Evolutionary conservation across 1,284 basidiomycete species (phyloP).

Genomic region (Ceratobasidium sp.): DNA sequence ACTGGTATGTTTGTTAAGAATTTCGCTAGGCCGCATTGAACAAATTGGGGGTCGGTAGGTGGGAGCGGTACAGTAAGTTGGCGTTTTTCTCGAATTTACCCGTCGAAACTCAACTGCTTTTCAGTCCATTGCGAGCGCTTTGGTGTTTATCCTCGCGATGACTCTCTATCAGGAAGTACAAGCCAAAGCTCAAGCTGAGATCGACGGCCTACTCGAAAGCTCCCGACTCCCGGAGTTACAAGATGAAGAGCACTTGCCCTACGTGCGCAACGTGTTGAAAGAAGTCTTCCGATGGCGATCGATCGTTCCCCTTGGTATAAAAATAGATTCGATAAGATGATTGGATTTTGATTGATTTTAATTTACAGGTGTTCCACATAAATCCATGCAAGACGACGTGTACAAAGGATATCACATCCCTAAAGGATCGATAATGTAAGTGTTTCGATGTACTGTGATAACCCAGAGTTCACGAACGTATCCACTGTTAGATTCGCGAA

Average conservation of each 20-base stretch:
- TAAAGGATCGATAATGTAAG: conserved; percentile 48
- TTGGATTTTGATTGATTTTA: no score
- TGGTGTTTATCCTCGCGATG: conserved; percentile 45
- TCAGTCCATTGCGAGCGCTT: conserved; percentile 16
- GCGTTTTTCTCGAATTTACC: no score
- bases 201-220: conserved; percentile 51
- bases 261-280: conserved; percentile 11
- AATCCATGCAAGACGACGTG: not conserved
- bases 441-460: conserved; percentile 43
- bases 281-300: conserved; percentile 10
- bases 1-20: no score
- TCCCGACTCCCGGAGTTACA: conserved; percentile 29
- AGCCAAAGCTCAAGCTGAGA: conserved; percentile 50
- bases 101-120: not conserved
- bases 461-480: not conserved
- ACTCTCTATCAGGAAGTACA: conserved; percentile 49
- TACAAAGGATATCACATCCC: conserved; percentile 50
- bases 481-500: not conserved
- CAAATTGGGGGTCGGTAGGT: no score
- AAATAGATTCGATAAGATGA: no score
- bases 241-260: conserved; percentile 25
- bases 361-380: conserved; percentile 16
- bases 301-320: conserved; percentile 4
- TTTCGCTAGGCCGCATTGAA: no score
- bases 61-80: no score